A percentile compares a stretch with the other conserved stretches of the same genome.
Evolutionary conservation across 179 eudicot species (phyloP).

Genomic region (Actinidia arguta): DNA sequence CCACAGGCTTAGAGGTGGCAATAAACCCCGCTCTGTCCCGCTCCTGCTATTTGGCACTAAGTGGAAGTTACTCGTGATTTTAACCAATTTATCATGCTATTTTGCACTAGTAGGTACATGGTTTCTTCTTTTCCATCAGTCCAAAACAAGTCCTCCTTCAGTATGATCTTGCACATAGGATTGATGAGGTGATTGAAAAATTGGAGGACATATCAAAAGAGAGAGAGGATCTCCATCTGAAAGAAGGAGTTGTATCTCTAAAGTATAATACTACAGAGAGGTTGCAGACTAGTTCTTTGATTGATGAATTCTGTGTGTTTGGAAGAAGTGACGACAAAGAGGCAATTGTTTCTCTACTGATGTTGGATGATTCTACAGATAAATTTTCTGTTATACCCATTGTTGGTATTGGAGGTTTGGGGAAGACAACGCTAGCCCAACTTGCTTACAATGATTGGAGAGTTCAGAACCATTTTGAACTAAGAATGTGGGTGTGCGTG

Average conservation of each 20-base stretch:
- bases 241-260: neutral
- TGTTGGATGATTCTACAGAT: neutral
- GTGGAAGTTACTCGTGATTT: neutral
- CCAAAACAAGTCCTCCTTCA: neutral
- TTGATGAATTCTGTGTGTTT: neutral
- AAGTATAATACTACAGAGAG: neutral
- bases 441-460: conserved; percentile 6
- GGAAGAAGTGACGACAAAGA: conserved; percentile 3
- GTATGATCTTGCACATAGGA: neutral
- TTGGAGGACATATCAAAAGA: conserved; percentile 1
- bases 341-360: neutral
- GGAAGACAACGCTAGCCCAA: conserved; percentile 6
- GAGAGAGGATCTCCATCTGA: conserved; percentile 11
- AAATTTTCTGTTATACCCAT: conserved; percentile 5
- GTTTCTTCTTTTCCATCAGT: neutral
- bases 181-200: neutral
- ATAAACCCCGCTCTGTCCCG: too few species aligned
- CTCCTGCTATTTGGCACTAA: too few species aligned
- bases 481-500: conserved; percentile 6
- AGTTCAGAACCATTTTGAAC: neutral
- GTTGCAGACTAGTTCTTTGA: neutral
- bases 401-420: neutral
- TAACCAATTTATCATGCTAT: neutral
- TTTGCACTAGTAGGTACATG: neutral
- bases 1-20: too few species aligned